Percentiles rank a stretch among this genome's conserved stretches.
phyloP scores from a whole-genome alignment of 179 eudicot species.

The Vitellaria paradoxa region DNA sequence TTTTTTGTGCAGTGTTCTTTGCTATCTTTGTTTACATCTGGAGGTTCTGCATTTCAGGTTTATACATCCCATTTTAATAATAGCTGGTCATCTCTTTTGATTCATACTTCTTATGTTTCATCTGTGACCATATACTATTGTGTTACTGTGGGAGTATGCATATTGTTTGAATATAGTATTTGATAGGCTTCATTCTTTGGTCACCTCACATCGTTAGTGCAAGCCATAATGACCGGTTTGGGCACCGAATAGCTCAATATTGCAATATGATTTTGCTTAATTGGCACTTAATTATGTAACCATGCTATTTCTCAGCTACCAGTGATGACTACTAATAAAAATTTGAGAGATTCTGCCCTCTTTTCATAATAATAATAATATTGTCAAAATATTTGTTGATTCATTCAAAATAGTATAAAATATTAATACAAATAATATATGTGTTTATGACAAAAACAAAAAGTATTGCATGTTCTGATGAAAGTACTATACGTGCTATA shows the following conservation, averaged over 20 bases:
- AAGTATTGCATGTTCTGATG: too few relatives aligned
- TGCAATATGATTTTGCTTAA: too few relatives aligned
- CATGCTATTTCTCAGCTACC: too few relatives aligned
- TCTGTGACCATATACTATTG: neutral
- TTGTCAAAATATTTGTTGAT: too few relatives aligned
- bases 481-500: too few relatives aligned
- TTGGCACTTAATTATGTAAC: too few relatives aligned
- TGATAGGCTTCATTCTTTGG: neutral
- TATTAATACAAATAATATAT: too few relatives aligned
- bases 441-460: too few relatives aligned
- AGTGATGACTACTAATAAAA: too few relatives aligned
- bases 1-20: neutral
- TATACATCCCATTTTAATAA: neutral
- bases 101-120: neutral
- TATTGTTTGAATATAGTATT: neutral
- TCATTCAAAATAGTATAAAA: too few relatives aligned
- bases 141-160: neutral
- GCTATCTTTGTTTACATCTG: neutral
- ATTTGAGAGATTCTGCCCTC: too few relatives aligned
- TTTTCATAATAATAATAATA: too few relatives aligned
- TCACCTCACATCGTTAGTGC: slow-evolving; percentile 4
- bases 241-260: neutral
- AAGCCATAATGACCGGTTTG: slow-evolving; percentile 3
- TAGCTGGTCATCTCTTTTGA: neutral
- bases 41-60: neutral